Evolutionary conservation across 257 asterid genomes (phyloP), one percentile per base, ranked within the genome.

Genomic region (Thymus mandschuricus): DNA sequence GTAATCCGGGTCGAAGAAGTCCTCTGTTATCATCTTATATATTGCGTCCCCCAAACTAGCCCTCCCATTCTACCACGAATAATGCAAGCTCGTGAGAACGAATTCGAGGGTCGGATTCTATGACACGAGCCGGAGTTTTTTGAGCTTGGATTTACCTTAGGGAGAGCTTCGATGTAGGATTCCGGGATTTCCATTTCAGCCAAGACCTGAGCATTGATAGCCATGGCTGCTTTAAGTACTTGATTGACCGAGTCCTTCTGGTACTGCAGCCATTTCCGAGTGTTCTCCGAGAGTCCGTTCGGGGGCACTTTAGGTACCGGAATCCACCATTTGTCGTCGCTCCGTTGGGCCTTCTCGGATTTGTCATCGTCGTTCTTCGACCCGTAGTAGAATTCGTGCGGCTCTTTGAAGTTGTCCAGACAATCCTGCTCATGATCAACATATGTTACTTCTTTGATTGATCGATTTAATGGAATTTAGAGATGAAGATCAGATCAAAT

Each of bases 201-300:
- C 11, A 86, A 74, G 60, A 82, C 83, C 55, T 86, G 92, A 76
- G 88, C 89, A 46, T 86, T 86, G 34, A 86, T 86, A 7, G 92
- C 92, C 92, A 86, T 84, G n/a, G 92, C 87, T 64, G 92, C 92
- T 79, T 86, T 86, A 1, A 84, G 76, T 7, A 86, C 89, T 80
- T 86, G 92, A 35, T 78, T 80, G 8, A 86, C 92, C 0, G 87
- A 84, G 64, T 86, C 92, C 81, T 86, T 86, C 62, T 86, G 92
- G 60, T 66, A 75, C 50, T 84, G 92, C 65, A 86, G 55, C 86
- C 88, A 84, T 74, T 82, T 86, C 54, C 84, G 76, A 28, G 85
- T 66, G 9, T 29, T 59, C 38, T 84, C 92, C 1, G 86, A 78
- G 62, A 84, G 65, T 2, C 92, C 92, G 12, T 82, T 69, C 13